Base-by-base conservation (phyloP, 257 asterid species). In the Solanum appendiculatum region DNA sequence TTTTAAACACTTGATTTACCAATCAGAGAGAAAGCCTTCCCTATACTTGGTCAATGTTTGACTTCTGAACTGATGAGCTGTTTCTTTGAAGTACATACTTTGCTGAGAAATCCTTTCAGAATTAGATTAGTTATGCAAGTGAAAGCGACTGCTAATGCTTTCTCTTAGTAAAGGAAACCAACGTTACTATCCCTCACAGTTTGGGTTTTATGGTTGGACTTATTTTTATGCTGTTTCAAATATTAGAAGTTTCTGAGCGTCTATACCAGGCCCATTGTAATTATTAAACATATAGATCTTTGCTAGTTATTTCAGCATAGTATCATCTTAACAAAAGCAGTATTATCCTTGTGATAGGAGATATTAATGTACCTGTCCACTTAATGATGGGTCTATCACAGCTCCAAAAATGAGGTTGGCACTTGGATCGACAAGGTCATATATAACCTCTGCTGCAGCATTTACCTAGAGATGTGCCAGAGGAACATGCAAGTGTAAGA, bases 341-440 rank as follows among this genome's bases (percentile, higher is more conserved):
- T 29, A 27, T 78, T 44, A 78, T 44, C 63, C 39, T 78, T 7
- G 39, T 44, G 84, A 78, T 44, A 7, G 39, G 63, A 78, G 39
- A 78, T 40, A 25, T 25, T 78, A 27, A 27, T 5, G 20, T 93
- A 96, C 99, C 94, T 96, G 98, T 48, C 98, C 99, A 88, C 92
- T 94, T 78, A 96, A 86, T 64, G 98, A 91, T n/a, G 99, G 98
- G 89, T 95, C 99, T 74, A 96, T 89, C 46, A 96, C 99, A 48
- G 98, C 98, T 87, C 99, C 99, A 87, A 96, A 96, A 58, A 96
- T 96, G 90, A 96, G 91, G 98, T 96, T 96, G 88, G 99, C 99
- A 90, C 91, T 94, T 87, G 99, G 98, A 89, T 96, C 99, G 56
- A 96, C 98, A 84, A 96, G 98, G 88, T 94, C 98, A 85, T 95